These are phyloP conservation scores for Corynascus novoguineensis DNA, from an alignment of 495 filamentous ascomycete species.

Conservation along the genomic window DNA sequence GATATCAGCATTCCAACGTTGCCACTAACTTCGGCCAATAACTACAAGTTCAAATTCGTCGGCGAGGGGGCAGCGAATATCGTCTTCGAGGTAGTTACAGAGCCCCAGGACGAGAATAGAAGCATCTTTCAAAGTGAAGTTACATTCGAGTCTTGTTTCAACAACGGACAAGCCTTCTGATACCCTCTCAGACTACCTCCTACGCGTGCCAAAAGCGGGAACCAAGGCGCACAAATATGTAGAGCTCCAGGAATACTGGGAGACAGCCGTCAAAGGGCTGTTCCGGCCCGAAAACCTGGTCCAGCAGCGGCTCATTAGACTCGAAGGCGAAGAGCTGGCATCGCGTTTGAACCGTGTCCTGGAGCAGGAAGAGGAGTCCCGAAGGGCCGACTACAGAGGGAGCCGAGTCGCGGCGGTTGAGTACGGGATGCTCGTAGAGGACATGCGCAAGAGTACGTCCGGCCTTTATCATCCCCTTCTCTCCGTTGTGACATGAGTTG, in stretches of 20 bases:
- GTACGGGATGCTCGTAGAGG: constrained; percentile 68
- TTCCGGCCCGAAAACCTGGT: constrained; percentile 56
- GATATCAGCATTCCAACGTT: not conserved
- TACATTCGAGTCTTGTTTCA: not conserved
- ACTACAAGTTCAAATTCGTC: constrained; percentile 31
- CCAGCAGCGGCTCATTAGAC: constrained; percentile 51
- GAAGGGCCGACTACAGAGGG: constrained; percentile 45
- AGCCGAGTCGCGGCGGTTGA: constrained; percentile 56
- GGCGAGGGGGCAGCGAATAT: constrained; percentile 67
- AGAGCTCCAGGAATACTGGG: constrained; percentile 54
- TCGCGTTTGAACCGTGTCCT: constrained; percentile 49
- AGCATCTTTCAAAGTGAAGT: constrained; percentile 22
- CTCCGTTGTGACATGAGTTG: not conserved
- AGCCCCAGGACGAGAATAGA: constrained; percentile 19
- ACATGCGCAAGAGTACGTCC: constrained; percentile 58
- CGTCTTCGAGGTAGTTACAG: constrained; percentile 55
- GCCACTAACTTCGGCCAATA: not conserved
- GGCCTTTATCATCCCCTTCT: not conserved
- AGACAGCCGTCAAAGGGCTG: constrained; percentile 51
- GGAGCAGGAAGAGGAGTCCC: constrained; percentile 34
- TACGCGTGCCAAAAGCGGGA: constrained; percentile 62
- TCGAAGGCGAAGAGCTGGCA: constrained; percentile 34
- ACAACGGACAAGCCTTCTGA: not conserved
- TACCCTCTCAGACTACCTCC: constrained; percentile 45
- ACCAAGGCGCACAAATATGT: constrained; percentile 49